Conservation (phyloP, 2,329 filamentous ascomycete species). For the Arthrocladium fulminans region DNA sequence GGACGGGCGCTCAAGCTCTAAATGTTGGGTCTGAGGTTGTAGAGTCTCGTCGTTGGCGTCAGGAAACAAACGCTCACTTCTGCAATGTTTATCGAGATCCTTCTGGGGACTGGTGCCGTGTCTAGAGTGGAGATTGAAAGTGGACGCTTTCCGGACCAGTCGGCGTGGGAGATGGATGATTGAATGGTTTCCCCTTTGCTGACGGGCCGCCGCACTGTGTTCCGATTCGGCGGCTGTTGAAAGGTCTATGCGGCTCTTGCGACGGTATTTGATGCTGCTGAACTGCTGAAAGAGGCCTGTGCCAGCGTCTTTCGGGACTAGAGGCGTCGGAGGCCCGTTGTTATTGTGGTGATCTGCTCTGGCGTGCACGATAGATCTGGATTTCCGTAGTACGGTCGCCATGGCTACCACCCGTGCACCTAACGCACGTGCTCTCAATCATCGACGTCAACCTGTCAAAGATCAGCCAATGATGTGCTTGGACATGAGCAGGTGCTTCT, state of each 20-base stretch:
- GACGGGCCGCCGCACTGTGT: neutral
- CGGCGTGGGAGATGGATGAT: slow-evolving; percentile 16
- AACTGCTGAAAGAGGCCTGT: slow-evolving; percentile 1
- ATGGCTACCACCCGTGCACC: neutral
- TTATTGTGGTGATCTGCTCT: neutral
- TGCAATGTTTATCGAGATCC: neutral
- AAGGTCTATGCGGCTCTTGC: slow-evolving; percentile 6
- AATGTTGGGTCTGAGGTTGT: neutral
- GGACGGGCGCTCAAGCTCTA: neutral
- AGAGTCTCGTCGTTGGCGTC: slow-evolving; percentile 5
- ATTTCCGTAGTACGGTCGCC: slow-evolving; percentile 16
- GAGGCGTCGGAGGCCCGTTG: neutral
- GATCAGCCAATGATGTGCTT: neutral
- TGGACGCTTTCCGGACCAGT: slow-evolving; percentile 20
- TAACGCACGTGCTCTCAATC: neutral
- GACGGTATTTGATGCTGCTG: slow-evolving; percentile 5
- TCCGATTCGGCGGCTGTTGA: slow-evolving; percentile 8
- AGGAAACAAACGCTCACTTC: slow-evolving; percentile 1
- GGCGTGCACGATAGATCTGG: slow-evolving; percentile 15
- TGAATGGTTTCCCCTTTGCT: slow-evolving; percentile 6
- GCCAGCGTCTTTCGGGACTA: slow-evolving; percentile 5
- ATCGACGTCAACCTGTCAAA: neutral
- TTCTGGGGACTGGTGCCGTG: slow-evolving; percentile 7
- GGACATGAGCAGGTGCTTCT: slow-evolving; percentile 3
- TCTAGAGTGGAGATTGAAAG: slow-evolving; percentile 16